Base-by-base conservation (phyloP, 805 yeast species). In the Jamesozyma spencerorum region DNA sequence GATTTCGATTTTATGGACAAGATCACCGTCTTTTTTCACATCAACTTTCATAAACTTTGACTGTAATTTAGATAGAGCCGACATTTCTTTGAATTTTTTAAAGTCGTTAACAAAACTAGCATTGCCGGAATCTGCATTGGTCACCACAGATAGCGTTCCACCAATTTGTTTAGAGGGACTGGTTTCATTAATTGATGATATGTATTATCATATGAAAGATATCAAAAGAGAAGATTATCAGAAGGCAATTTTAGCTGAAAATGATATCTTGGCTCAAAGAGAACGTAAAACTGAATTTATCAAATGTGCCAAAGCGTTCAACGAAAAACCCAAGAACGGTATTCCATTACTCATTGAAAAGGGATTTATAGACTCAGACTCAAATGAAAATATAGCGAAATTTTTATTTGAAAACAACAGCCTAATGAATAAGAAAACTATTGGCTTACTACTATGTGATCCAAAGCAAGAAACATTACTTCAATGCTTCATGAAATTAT, bases 121-220 rank as follows among this genome's bases (percentile, higher is more conserved):
- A 0, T 72, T 85, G 34, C 94, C 97, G 0, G 95, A 87, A 54
- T 74, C 90, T 10, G 94, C 97, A 0, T 51, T 71, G 8, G 68
- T 72, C 50, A 80, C 94, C 0, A 84, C 95, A 0, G 85, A 83
- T 31, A 81, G 75, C 52, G 94, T 90, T 1, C 97, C 98, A 0
- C 96, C 97, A 0, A 73, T 87, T 6, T 90, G 97, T 53, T 66
- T 92, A 38, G 97, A 92, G 52, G 95, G 97, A 1, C 60, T 92
- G 2, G 66, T 90, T 18, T 72, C 84, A 2, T 77, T 82, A 41
- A 67, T 88, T 32, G 74, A 76, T 43, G 79, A 80, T 13, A 66
- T 85, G 35, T 71, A 74, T 47, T 75, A 54, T 55, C 75, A 46
- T 65, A 68, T 62, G 34, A 51, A 36, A 57, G 38, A 36, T 6